Evolutionary conservation across 768 basidiomycete genomes (phyloP).

Genomic region (Boletus tomentosulus): DNA sequence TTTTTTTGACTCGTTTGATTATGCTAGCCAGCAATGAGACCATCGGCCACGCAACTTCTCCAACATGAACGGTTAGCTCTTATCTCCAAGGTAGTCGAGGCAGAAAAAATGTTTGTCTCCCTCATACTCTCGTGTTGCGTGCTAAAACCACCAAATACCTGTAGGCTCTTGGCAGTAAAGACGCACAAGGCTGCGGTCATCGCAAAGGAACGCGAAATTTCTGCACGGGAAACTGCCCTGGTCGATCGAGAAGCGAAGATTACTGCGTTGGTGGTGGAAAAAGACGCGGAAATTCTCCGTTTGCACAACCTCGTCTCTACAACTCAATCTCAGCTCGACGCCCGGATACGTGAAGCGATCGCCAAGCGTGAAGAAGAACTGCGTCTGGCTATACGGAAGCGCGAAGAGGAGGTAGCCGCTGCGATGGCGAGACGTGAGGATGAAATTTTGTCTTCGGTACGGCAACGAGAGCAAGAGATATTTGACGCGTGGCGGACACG

Average conservation of each 20-base stretch:
- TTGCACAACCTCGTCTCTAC: slow-evolving; percentile 41
- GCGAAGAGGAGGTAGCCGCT: slow-evolving; percentile 65
- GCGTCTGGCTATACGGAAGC: slow-evolving; percentile 55
- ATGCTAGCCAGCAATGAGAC: slow-evolving; percentile 77
- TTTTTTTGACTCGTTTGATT: background rate
- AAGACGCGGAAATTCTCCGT: slow-evolving; percentile 58
- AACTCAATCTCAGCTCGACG: slow-evolving; percentile 40
- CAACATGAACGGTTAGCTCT: slow-evolving; percentile 75
- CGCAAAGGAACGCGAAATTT: slow-evolving; percentile 62
- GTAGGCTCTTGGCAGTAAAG: slow-evolving; percentile 64
- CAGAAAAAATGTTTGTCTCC: slow-evolving; percentile 65
- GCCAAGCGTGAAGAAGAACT: slow-evolving; percentile 65
- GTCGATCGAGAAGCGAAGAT: slow-evolving; percentile 55
- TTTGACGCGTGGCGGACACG: slow-evolving; percentile 52
- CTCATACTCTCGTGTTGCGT: background rate
- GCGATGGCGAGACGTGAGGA: slow-evolving; percentile 66
- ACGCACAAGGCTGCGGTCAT: slow-evolving; percentile 51
- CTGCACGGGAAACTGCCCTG: slow-evolving; percentile 51
- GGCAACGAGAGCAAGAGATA: slow-evolving; percentile 59
- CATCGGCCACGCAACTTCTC: slow-evolving; percentile 74
- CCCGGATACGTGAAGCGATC: slow-evolving; percentile 54
- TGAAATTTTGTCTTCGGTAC: slow-evolving; percentile 67
- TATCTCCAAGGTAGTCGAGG: slow-evolving; percentile 67
- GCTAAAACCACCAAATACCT: background rate
- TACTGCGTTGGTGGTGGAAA: slow-evolving; percentile 43